A percentile compares a stretch with the other conserved stretches of the same genome.
Conservation (phyloP, 352 stramenopile species). For the Pythium aquatile region DNA sequence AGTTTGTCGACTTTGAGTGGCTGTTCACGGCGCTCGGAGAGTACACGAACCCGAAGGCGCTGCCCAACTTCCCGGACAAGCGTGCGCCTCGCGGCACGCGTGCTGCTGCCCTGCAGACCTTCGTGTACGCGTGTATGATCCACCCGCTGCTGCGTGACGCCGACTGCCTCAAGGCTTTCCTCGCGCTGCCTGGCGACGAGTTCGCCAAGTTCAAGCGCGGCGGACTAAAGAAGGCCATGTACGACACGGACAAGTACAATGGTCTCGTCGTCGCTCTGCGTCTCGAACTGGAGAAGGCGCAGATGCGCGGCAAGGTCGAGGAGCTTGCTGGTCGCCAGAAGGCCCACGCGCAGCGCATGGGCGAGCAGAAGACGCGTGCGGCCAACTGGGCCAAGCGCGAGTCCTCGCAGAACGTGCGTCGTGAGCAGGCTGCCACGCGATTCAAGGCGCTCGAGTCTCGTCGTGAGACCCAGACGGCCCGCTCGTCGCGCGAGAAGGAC, state of each 20-base stretch:
- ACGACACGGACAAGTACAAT: conserved; percentile 80
- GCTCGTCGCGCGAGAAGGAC: conserved; percentile 82
- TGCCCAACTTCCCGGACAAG: conserved; percentile 80
- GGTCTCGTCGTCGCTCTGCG: conserved; percentile 71
- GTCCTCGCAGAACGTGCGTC: conserved; percentile 65
- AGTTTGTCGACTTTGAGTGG: conserved; percentile 83
- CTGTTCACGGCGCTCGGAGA: conserved; percentile 73
- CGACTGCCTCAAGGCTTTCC: conserved; percentile 82
- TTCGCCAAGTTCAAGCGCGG: conserved; percentile 70
- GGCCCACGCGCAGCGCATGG: conserved; percentile 65
- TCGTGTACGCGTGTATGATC: conserved; percentile 78
- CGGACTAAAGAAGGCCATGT: conserved; percentile 64
- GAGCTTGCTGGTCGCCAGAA: conserved; percentile 63
- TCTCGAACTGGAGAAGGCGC: conserved; percentile 83
- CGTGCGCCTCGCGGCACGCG: conserved; percentile 46
- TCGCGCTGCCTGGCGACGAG: conserved; percentile 69
- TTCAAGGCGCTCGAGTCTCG: conserved; percentile 81
- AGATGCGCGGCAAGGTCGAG: conserved; percentile 81
- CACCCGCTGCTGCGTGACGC: conserved; percentile 76
- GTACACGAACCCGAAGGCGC: conserved; percentile 75
- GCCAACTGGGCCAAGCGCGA: conserved; percentile 74
- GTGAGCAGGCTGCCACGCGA: conserved; percentile 63
- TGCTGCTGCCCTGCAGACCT: conserved; percentile 62
- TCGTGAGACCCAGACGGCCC: conserved; percentile 76
- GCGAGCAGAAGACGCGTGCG: conserved; percentile 56